Base-by-base conservation (phyloP, 1,284 basidiomycete genomes). In the Vanrija pseudolonga region DNA sequence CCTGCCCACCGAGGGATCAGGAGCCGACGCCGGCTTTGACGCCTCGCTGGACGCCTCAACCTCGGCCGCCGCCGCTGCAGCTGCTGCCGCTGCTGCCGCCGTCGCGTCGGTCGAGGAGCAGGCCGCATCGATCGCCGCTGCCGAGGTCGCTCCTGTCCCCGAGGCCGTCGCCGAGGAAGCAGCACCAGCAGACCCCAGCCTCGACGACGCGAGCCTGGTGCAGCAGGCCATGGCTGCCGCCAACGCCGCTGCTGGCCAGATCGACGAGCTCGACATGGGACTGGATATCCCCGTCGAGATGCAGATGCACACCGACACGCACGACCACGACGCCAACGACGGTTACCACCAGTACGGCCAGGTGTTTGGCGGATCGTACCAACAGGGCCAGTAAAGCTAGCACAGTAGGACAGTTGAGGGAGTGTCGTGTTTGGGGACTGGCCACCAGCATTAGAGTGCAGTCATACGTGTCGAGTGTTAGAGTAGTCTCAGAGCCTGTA, bases 201-300 rank as follows among this genome's bases (percentile, higher is more conserved):
- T 71, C 26, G 69, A 74, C 49, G 68, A 67, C 42, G 32, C 32
- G 14, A 66, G 62, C 53, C 66, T 72, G 65, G 69, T 74, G 6
- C 72, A 74, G 53, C 67, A 71, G 53, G 72, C 72, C 22, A 74
- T 74, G 68, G 55, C 54, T 20, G 49, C 42, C 19, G 61, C 59
- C 5, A 56, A 40, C 0, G 70, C 66, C 4, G 55, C 51, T 17
- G 63, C 56, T 0, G 66, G 66, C 8, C 68, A 72, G 55, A 74
- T 74, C 62, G 72, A 74, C 59, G 72, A 74, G 51, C 53, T 74
- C 56, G 72, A 74, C 37, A 72, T 74, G 71, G 72, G 72, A 22
- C 72, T 74, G 43, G 66, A 73, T 51, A 51, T 74, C 40, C 72
- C 72, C 9, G 71, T 73, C 55, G 72, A 74, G 54, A 74, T 74